These are phyloP conservation scores for Paracamarosporium sp. DNA, from an alignment of 2,329 filamentous ascomycete species.

Conservation along the genomic window DNA sequence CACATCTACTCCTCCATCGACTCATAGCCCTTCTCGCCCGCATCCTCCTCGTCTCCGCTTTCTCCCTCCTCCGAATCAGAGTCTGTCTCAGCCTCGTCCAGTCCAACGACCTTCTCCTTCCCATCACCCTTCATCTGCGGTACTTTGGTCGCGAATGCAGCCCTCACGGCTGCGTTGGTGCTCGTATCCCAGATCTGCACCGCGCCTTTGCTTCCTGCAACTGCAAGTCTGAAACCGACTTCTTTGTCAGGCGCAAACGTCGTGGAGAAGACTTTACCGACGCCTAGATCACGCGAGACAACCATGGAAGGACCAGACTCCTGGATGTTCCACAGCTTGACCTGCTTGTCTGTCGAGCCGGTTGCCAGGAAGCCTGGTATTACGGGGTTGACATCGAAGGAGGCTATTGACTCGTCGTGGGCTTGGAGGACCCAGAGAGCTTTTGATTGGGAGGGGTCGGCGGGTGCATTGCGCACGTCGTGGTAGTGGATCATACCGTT, in stretches of 20 bases:
- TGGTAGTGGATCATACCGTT: conserved; percentile 91
- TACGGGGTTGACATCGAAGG: conserved; percentile 88
- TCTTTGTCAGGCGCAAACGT: conserved; percentile 88
- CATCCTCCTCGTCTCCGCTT: conserved; percentile 48
- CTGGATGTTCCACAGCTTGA: conserved; percentile 96
- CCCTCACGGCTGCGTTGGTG: conserved; percentile 86
- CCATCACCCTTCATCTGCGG: conserved; percentile 66
- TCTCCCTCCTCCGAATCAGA: conserved; percentile 62
- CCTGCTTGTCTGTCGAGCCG: conserved; percentile 90
- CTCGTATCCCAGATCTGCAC: conserved; percentile 97
- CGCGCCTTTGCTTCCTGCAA: conserved; percentile 91
- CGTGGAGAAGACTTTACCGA: conserved; percentile 93
- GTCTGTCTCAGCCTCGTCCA: conserved; percentile 70
- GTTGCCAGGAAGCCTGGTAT: conserved; percentile 95
- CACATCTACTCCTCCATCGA: conserved; percentile 48
- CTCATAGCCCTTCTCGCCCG: conserved; percentile 46
- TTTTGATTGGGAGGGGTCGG: conserved; percentile 76
- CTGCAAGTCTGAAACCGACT: conserved; percentile 89
- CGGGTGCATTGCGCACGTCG: conserved; percentile 79
- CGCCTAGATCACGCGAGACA: conserved; percentile 86
- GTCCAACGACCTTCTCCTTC: conserved; percentile 77
- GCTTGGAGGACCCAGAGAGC: conserved; percentile 94
- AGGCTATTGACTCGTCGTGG: conserved; percentile 88
- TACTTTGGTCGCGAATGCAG: conserved; percentile 79
- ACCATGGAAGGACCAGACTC: conserved; percentile 85